phyloP scores from a whole-genome alignment of 352 stramenopile species.

The Globisporangium uncinulatum region DNA sequence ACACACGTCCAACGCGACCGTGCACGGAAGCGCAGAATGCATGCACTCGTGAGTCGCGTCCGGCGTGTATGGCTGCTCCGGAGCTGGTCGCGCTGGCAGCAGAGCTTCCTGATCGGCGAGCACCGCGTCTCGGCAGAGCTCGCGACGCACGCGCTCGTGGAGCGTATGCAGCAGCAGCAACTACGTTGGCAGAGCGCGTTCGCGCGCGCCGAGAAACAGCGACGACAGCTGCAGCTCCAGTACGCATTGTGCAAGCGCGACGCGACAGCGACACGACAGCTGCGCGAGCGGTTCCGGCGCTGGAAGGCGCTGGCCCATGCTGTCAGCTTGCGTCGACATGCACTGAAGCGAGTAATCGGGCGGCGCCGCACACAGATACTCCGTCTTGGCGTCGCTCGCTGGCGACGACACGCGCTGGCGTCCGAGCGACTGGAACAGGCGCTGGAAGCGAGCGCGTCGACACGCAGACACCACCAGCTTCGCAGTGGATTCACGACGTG shows the following conservation, averaged over 20 bases:
- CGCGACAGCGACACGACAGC: background rate
- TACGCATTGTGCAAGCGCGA: slow-evolving; percentile 11
- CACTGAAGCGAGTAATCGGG: background rate
- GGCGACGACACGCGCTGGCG: background rate
- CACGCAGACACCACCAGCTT: background rate
- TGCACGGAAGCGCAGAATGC: slow-evolving; percentile 17
- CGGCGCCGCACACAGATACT: background rate
- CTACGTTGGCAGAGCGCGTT: slow-evolving; percentile 1
- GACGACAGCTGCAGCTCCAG: background rate
- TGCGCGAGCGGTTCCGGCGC: background rate
- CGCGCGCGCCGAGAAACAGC: slow-evolving; percentile 8
- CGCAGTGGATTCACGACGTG: background rate
- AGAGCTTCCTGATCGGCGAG: slow-evolving; percentile 2
- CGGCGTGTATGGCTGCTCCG: slow-evolving; percentile 13
- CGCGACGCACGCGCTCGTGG: background rate
- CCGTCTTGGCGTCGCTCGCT: background rate
- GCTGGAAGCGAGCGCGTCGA: background rate
- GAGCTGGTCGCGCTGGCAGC: slow-evolving; percentile 18
- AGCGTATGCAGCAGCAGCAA: slow-evolving; percentile 2
- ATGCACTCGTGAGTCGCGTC: slow-evolving; percentile 11
- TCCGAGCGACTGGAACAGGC: background rate
- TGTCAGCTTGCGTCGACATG: background rate
- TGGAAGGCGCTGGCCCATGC: background rate
- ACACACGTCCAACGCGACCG: slow-evolving; percentile 4
- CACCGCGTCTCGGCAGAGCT: background rate